Evolutionary conservation across 768 basidiomycete genomes (phyloP).

Genomic region (Serendipita sp.): DNA sequence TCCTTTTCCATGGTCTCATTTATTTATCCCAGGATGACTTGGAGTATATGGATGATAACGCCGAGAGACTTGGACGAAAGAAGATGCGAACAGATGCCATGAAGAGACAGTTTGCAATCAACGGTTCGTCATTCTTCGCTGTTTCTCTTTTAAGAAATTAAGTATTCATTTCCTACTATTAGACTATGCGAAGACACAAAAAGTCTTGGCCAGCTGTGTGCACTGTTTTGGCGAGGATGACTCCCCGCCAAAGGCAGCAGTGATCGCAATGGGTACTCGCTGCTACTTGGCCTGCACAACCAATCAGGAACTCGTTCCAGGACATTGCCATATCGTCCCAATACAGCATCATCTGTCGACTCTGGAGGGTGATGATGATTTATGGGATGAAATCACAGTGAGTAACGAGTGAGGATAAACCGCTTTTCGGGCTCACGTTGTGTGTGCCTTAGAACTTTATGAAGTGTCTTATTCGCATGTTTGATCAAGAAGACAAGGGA

Average conservation of each 20-base stretch:
- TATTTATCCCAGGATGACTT: conserved; percentile 45
- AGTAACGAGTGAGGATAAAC: conserved; percentile 14
- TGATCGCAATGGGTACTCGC: conserved; percentile 82
- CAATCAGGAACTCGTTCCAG: conserved; percentile 74
- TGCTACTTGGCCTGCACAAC: conserved; percentile 82
- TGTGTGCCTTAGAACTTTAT: conserved; percentile 42
- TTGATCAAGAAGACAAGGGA: conserved; percentile 80
- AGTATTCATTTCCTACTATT: no score
- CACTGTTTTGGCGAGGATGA: conserved; percentile 93
- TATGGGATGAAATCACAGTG: conserved; percentile 94
- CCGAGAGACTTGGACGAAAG: conserved; percentile 76
- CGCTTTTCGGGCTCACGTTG: background rate
- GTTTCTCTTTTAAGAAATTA: no score
- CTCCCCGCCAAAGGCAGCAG: conserved; percentile 68
- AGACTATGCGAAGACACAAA: conserved; percentile 95
- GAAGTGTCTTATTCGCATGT: conserved; percentile 96
- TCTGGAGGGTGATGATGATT: conserved; percentile 90
- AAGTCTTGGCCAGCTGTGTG: conserved; percentile 66
- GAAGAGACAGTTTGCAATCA: conserved; percentile 93
- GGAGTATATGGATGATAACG: conserved; percentile 96
- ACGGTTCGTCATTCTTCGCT: conserved; percentile 52
- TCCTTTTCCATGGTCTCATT: background rate
- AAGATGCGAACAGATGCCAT: conserved; percentile 95
- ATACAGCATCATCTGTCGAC: conserved; percentile 85
- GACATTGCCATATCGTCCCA: conserved; percentile 91